Conservation (phyloP, 768 basidiomycete species). For the Leccinellum albellum region DNA sequence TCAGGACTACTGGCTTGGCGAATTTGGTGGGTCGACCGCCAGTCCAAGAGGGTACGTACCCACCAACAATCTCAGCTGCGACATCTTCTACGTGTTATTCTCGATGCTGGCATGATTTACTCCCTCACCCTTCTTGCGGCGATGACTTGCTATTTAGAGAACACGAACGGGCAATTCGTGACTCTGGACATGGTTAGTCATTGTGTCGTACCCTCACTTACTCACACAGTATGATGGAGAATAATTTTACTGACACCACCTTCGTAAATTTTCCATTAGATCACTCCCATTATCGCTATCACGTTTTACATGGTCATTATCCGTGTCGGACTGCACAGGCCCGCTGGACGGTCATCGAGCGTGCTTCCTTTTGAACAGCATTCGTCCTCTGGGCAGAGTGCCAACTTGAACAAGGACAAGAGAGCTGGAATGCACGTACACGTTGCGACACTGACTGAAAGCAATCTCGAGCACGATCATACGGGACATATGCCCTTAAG, state of each 20-base stretch:
- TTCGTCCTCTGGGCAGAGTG: neutral
- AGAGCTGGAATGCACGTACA: constrained; percentile 1
- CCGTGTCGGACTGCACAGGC: constrained; percentile 28
- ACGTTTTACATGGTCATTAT: constrained; percentile 43
- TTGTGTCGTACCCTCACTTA: neutral
- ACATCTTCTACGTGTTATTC: constrained; percentile 26
- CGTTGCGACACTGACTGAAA: neutral
- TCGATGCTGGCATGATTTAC: constrained; percentile 39
- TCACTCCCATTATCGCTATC: constrained; percentile 39
- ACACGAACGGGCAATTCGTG: constrained; percentile 32
- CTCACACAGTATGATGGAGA: neutral
- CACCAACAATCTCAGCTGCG: constrained; percentile 6
- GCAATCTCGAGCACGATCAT: neutral
- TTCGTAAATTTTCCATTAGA: constrained; percentile 12
- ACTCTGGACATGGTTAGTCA: constrained; percentile 34
- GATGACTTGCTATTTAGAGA: constrained; percentile 26
- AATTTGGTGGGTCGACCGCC: constrained; percentile 29
- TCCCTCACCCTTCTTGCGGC: constrained; percentile 33
- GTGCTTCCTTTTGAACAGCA: neutral
- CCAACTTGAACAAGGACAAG: neutral
- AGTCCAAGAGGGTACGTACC: constrained; percentile 13
- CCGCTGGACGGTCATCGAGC: neutral
- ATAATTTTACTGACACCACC: neutral
- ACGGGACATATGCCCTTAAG: neutral
- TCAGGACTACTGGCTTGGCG: constrained; percentile 28